Evolutionary conservation across 192 early-diverging fungal genomes (phyloP).

Genomic region (Lobosporangium transversale): DNA sequence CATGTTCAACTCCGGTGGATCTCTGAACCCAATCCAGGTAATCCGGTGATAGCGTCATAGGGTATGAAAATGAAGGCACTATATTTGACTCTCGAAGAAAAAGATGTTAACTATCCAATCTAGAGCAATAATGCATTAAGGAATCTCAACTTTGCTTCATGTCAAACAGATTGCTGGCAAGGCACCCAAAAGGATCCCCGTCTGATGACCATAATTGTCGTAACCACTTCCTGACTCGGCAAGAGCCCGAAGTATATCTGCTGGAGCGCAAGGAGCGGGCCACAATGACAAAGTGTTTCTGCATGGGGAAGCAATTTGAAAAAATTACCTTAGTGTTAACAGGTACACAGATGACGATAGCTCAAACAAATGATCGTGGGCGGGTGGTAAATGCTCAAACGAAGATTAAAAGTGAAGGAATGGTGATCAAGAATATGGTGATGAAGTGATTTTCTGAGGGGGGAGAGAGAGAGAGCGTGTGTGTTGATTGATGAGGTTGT

Average conservation of each 20-base stretch:
- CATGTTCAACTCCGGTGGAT: background rate
- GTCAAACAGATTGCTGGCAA: constrained; percentile 31
- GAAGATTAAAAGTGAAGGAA: constrained; percentile 1
- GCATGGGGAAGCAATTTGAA: background rate
- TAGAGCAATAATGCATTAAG: constrained; percentile 2
- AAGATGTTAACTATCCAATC: constrained; percentile 1
- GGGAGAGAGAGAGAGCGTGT: too few relatives aligned
- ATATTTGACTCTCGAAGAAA: constrained; percentile 2
- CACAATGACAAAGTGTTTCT: constrained; percentile 23
- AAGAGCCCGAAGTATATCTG: constrained; percentile 23
- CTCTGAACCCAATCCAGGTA: constrained; percentile 16
- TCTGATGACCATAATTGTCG: constrained; percentile 35
- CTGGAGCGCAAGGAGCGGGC: constrained; percentile 26
- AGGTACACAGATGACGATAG: background rate
- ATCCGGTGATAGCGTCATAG: constrained; percentile 1
- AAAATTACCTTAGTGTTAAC: constrained; percentile 5
- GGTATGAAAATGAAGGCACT: background rate
- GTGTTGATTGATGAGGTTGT: too few relatives aligned
- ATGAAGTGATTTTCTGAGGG: background rate
- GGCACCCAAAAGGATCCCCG: constrained; percentile 29
- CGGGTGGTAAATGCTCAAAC: constrained; percentile 1
- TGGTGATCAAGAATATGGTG: too few relatives aligned
- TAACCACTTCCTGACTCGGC: constrained; percentile 24
- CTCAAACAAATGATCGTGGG: constrained; percentile 1
- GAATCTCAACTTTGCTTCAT: constrained; percentile 9